Base-by-base conservation (phyloP, 257 asterid genomes). In the Linaria vulgaris region DNA sequence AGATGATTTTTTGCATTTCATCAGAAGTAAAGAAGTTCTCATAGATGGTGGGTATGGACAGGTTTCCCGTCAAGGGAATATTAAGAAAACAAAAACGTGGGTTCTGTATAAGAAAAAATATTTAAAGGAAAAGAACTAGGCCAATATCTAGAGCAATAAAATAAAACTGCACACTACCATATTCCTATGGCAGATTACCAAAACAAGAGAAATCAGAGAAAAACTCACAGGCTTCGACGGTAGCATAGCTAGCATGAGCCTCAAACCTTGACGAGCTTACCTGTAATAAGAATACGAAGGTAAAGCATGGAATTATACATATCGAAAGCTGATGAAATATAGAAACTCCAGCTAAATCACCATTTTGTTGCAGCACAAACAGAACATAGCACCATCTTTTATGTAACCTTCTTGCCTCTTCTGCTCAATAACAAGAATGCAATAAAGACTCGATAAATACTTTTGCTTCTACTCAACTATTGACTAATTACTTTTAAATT, bases 251-350 rank as follows among this genome's bases (percentile, higher is more conserved):
- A 65, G 97, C 99, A 89, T 90, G 97, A 37, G 82, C 79, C 82
- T 92, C 99, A 76, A 92, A 92, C 67, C 65, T 78, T 12, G 99
- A 89, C 15, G 99, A 88, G 68, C 96, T 92, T 68, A 92, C 94
- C 96, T 92, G 81, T 77, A 46, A 68, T 22, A 60, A 70, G 22
- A 62, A 47, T 25, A 56, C 63, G 50, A 71, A 44, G 13, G 19
- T 44, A 44, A 63, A 3, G 45, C 12, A 22, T 25, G 30, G 34
- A 46, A 44, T 31, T 38, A 67, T 38, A 34, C 23, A 49, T 30
- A 41, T 15, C 25, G 15, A 22, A 25, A 16, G 49, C 49, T 55
- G 16, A 24, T 56, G 49, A 44, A 14, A 12, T 63, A 49, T 22
- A 61, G 21, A 39, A 2, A 11, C 30, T 17, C 49, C 5, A 34